Evolutionary conservation across 2,329 filamentous ascomycete species (phyloP), one percentile per base, ranked within the genome.

Genomic region (Nemania serpens): DNA sequence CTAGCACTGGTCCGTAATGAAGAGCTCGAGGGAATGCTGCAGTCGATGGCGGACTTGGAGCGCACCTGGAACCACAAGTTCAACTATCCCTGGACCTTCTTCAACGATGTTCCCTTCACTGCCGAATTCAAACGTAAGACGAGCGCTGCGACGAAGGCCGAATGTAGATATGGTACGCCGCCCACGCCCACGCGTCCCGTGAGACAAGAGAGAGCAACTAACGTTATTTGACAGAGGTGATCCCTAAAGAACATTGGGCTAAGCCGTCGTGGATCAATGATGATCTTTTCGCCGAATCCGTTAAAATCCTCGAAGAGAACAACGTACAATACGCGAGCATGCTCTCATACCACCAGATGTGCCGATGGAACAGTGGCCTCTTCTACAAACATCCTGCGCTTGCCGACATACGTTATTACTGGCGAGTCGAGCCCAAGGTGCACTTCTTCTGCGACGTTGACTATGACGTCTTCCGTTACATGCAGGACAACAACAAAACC

Each of bases 11-110:
- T 99, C 58, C 89, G 95, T 63, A 99, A 99, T 73, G 88, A 91
- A 73, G 95, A 99, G 80, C 79, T 97, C 29, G 79, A 87, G 20
- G 91, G 89, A 48, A 90, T 99, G 81, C 81, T 98, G 25, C 85
- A 89, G 73, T 92, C 93, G 25, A 99, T 99, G 91, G 78, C 78
- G 57, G 94, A 99, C 73, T 83, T 99, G 62, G 95, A 99, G 79
- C 82, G 90, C 67, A 98, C 94, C 1, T 99, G 93, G 93, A 99
- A 99, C 73, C 82, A 87, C 82, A 99, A 99, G 74, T 99, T 98
- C 85, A 99, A 99, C 81, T 99, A 99, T 74, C 95, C 95, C 0
- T 99, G 95, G 92, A 97, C 93, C 9, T 99, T 99, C 76, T 96
- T 99, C 84, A 99, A 99, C 78, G 94, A 99, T 73, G 88, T 91